Evolutionary conservation across 495 filamentous ascomycete species (phyloP), one percentile per base, ranked within the genome.

Genomic region (Penicillium subrubescens): DNA sequence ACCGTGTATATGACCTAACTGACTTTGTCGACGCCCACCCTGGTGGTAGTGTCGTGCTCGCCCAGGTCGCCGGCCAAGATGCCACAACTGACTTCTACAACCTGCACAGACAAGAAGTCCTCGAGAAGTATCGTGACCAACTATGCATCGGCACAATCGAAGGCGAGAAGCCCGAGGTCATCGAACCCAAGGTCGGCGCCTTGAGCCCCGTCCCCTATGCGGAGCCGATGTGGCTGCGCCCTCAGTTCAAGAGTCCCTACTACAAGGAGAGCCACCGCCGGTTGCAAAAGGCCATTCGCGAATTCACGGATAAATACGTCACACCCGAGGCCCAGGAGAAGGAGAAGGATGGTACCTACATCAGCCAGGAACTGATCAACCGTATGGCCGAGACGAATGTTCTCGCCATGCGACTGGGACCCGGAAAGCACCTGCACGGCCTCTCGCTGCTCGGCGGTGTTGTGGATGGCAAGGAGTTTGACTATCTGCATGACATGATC

Each of bases 401-500:
- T 7, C 74, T 94, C 59, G 91, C 89, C 60, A 94, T 95, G 92
- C 86, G 91, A 25, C 74, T 95, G 66, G 92, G 92, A 0, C 92
- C 92, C 14, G 92, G 92, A 23, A 91, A 91, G 74, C 92, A 95
- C 76, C 73, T 96, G 64, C 86, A 94, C 70, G 88, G 87, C 23
- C 80, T 86, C 29, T 83, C 81, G 41, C 75, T 95, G 17, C 78
- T 94, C 29, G 86, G 86, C 52, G 92, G 91, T 57, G 87, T 84
- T 33, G 83, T 93, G 41, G 83, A 90, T 65, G 89, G 90, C 33
- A 86, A 92, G 79, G 90, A 95, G 64, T 95, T 92, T 69, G 92
- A 96, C 74, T 93, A 93, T 75, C 89, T 96, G 74, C 91, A 94
- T 77, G 92, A 94, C 75, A 72, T 95, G 72, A 86, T 95, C 65